Evolutionary conservation across 2,329 filamentous ascomycete species (phyloP).

Genomic region (Cladosporium sp.): DNA sequence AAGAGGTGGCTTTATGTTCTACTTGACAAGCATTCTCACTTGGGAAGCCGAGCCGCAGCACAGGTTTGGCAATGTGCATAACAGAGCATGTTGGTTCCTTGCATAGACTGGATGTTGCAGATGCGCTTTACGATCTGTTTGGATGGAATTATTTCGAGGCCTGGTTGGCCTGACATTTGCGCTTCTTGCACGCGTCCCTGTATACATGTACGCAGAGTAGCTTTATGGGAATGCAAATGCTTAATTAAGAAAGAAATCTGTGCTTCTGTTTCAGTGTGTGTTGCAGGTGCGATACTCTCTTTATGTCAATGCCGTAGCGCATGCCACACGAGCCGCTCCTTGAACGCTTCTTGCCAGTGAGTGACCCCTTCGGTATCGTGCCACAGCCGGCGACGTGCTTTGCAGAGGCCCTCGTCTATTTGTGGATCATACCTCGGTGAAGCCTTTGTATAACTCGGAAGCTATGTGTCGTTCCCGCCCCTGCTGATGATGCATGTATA

Average conservation of each 20-base stretch:
- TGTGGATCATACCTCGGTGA: background rate
- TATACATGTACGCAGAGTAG: constrained; percentile 15
- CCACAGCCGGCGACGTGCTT: background rate
- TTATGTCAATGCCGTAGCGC: background rate
- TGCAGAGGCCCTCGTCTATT: background rate
- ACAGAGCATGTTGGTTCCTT: constrained; percentile 8
- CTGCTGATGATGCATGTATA: background rate
- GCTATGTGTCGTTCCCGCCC: background rate
- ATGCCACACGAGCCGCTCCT: background rate
- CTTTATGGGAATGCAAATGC: constrained; percentile 1
- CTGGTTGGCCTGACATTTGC: background rate
- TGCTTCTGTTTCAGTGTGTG: background rate
- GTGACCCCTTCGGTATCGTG: too few species aligned
- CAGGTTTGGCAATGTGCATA: constrained; percentile 9
- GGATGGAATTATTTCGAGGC: constrained; percentile 5
- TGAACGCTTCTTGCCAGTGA: background rate
- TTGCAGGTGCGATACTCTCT: background rate
- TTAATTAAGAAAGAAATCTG: background rate
- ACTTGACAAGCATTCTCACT: background rate
- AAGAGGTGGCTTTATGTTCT: background rate
- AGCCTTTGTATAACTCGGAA: background rate
- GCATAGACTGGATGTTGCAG: constrained; percentile 15
- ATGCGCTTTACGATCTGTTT: constrained; percentile 8
- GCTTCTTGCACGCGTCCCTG: background rate
- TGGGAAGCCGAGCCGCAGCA: constrained; percentile 9